phyloP scores from a whole-genome alignment of 495 filamentous ascomycete species.

The Zalerion maritima region DNA sequence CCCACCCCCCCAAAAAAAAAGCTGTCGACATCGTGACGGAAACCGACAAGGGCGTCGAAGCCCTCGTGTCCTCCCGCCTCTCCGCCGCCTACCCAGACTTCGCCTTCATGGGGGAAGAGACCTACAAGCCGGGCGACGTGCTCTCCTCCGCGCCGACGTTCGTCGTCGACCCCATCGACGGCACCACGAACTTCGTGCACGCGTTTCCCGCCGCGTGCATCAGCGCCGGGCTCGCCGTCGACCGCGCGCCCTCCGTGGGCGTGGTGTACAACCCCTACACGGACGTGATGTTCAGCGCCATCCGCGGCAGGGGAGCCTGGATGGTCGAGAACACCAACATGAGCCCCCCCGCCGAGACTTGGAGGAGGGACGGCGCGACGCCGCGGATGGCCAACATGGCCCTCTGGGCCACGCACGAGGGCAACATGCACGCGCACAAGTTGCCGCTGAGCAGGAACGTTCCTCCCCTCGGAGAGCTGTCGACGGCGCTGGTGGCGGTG shows the following conservation, averaged over 20 bases:
- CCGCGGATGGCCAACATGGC: too few species aligned
- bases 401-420: too few species aligned
- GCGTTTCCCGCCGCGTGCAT: conserved; percentile 66
- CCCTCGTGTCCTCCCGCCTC: conserved; percentile 52
- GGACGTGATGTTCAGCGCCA: conserved; percentile 52
- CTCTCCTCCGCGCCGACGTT: conserved; percentile 66
- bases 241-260: conserved; percentile 51
- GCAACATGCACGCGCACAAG: conserved; percentile 12
- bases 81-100: conserved; percentile 49
- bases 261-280: conserved; percentile 77
- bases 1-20: conserved; percentile 15
- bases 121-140: conserved; percentile 49
- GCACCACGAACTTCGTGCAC: conserved; percentile 82
- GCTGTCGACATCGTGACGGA: conserved; percentile 78
- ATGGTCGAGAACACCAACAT: conserved; percentile 28
- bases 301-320: conserved; percentile 54
- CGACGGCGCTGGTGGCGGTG: conserved; percentile 48
- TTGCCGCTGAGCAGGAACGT: conserved; percentile 44
- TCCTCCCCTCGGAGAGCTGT: conserved; percentile 39
- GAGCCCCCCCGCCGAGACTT: conserved; percentile 18
- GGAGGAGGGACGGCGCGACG: conserved; percentile 11
- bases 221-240: conserved; percentile 60
- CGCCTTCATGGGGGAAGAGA: conserved; percentile 73
- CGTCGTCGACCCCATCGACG: conserved; percentile 81
- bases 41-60: conserved; percentile 72